These are phyloP conservation scores for Cutaneotrichosporon cutaneum DNA, from an alignment of 1,284 basidiomycete species.

Conservation along the genomic window DNA sequence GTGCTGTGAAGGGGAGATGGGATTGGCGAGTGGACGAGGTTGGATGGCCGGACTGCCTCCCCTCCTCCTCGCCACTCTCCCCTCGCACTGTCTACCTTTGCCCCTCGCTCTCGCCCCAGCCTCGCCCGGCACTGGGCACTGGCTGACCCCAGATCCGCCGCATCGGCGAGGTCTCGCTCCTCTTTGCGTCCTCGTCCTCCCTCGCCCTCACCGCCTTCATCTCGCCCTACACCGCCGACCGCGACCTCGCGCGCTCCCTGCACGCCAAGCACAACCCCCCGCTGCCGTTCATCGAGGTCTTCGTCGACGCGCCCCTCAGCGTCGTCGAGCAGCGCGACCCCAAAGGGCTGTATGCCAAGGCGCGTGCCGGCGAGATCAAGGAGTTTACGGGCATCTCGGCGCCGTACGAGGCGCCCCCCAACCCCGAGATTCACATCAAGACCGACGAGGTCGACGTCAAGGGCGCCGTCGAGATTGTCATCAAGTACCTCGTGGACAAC, in stretches of 20 bases:
- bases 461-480: slow-evolving; percentile 76
- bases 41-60: too few relatives aligned
- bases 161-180: slow-evolving; percentile 94
- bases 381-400: slow-evolving; percentile 84
- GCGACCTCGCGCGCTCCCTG: slow-evolving; percentile 76
- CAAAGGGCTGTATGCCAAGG: slow-evolving; percentile 97
- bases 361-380: slow-evolving; percentile 92
- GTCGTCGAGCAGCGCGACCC: slow-evolving; percentile 92
- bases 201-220: slow-evolving; percentile 95
- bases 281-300: slow-evolving; percentile 90
- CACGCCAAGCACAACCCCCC: slow-evolving; percentile 63
- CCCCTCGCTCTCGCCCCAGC: not conserved
- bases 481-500: slow-evolving; percentile 71
- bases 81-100: too few relatives aligned
- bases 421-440: slow-evolving; percentile 88
- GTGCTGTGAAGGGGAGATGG: not conserved
- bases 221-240: slow-evolving; percentile 91
- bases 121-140: not conserved
- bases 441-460: slow-evolving; percentile 78
- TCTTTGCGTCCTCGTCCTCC: slow-evolving; percentile 85
- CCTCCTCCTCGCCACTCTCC: too few relatives aligned
- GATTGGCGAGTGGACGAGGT: too few relatives aligned
- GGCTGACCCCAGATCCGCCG: slow-evolving; percentile 65
- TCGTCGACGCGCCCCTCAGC: slow-evolving; percentile 83
- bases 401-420: slow-evolving; percentile 86